Evolutionary conservation across 495 filamentous ascomycete species (phyloP).

Genomic region (Symbiotaphrina buchneri): DNA sequence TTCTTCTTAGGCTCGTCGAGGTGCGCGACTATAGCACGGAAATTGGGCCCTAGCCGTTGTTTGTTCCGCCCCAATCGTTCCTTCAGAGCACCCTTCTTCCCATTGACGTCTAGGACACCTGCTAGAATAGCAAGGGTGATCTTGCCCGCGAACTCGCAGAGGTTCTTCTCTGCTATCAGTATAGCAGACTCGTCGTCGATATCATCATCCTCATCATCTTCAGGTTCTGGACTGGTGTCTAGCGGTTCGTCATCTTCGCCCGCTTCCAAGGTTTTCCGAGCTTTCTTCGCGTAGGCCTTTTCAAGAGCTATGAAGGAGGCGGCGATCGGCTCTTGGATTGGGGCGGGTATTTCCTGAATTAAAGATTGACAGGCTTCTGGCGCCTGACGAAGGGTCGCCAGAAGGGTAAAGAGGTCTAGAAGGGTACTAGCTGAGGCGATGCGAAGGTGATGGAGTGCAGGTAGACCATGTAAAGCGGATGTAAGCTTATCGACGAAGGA

Average conservation of each 20-base stretch:
- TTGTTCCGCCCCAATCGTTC: slow-evolving; percentile 45
- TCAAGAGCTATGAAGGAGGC: slow-evolving; percentile 56
- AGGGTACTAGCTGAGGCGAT: slow-evolving; percentile 49
- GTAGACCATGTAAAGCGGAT: slow-evolving; percentile 36
- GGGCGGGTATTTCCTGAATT: slow-evolving; percentile 33
- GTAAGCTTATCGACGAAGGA: slow-evolving; percentile 36
- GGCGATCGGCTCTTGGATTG: slow-evolving; percentile 36
- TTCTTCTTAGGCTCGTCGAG: slow-evolving; percentile 33
- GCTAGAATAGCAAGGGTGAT: slow-evolving; percentile 59
- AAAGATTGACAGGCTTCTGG: no score
- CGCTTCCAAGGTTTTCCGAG: slow-evolving; percentile 38
- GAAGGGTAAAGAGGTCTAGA: slow-evolving; percentile 62
- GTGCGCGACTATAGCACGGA: slow-evolving; percentile 52
- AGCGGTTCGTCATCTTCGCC: slow-evolving; percentile 46
- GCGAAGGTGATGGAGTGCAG: slow-evolving; percentile 51
- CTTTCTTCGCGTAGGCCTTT: slow-evolving; percentile 46
- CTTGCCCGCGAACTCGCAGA: slow-evolving; percentile 69
- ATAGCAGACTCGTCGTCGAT: slow-evolving; percentile 28
- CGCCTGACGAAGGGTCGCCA: slow-evolving; percentile 38
- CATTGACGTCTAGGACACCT: slow-evolving; percentile 41
- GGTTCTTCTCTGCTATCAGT: slow-evolving; percentile 44
- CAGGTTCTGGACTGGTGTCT: slow-evolving; percentile 28
- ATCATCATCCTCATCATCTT: slow-evolving; percentile 23
- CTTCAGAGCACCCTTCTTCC: slow-evolving; percentile 33
- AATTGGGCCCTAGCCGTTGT: slow-evolving; percentile 42